A percentile compares a stretch with the other conserved stretches of the same genome.
Conservation (phyloP, 768 basidiomycete species). For the Macrolepiota dolichaula region DNA sequence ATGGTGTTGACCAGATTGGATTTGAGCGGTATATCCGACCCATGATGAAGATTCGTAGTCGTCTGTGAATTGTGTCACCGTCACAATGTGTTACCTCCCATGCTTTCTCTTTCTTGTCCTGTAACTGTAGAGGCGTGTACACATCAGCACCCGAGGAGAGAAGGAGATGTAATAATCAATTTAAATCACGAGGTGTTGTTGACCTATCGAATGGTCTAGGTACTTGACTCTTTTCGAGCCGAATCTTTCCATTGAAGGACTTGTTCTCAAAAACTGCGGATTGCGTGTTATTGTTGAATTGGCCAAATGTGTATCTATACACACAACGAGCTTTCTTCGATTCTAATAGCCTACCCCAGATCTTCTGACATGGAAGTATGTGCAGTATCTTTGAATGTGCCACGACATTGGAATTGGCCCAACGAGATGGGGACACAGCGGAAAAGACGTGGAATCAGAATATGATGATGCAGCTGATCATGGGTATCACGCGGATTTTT, state of each 20-base stretch:
- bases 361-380: constrained; percentile 21
- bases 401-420: constrained; percentile 11
- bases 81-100: too few relatives aligned
- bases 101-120: too few relatives aligned
- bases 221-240: too few relatives aligned
- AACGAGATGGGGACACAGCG: constrained; percentile 8
- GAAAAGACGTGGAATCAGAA: constrained; percentile 22
- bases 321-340: constrained; percentile 16
- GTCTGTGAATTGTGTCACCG: background rate
- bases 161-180: too few relatives aligned
- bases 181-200: too few relatives aligned
- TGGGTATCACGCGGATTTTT: constrained; percentile 21
- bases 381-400: constrained; percentile 17
- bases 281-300: too few relatives aligned
- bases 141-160: too few relatives aligned
- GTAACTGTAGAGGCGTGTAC: too few relatives aligned
- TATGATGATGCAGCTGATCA: constrained; percentile 22
- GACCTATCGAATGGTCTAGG: too few relatives aligned
- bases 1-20: constrained; percentile 17
- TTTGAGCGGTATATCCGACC: constrained; percentile 18
- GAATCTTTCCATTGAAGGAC: too few relatives aligned
- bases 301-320: background rate
- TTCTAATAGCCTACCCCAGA: constrained; percentile 12
- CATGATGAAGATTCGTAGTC: background rate
- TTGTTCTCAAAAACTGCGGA: too few relatives aligned